Conservation (phyloP, 768 basidiomycete genomes). For the Cubamyces lactineus region DNA sequence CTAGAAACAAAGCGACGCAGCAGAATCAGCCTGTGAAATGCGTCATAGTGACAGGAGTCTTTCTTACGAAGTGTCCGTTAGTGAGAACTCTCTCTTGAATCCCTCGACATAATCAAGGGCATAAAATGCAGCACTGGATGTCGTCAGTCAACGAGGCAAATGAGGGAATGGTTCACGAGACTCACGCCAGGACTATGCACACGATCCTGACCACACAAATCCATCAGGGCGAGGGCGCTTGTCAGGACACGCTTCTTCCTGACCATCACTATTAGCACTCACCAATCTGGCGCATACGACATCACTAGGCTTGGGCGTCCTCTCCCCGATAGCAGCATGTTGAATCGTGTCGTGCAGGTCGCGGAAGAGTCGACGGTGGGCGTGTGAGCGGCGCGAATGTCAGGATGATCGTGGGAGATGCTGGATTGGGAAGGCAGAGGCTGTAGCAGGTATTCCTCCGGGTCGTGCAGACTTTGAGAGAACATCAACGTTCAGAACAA, state of each 20-base stretch:
- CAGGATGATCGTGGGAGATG: background rate
- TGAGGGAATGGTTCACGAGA: constrained; percentile 6
- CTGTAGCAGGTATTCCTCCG: constrained; percentile 13
- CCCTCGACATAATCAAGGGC: constrained; percentile 67
- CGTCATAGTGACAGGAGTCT: background rate
- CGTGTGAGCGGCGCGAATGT: background rate
- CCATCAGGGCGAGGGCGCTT: constrained; percentile 1
- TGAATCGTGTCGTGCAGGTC: background rate
- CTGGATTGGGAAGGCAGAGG: background rate
- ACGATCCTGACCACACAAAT: constrained; percentile 53
- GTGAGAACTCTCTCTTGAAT: constrained; percentile 77
- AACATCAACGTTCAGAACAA: constrained; percentile 15
- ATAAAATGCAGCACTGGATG: constrained; percentile 59
- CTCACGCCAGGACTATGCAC: constrained; percentile 69
- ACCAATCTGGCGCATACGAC: constrained; percentile 83
- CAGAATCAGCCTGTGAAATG: background rate
- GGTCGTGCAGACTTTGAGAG: constrained; percentile 17
- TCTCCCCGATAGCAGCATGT: constrained; percentile 37
- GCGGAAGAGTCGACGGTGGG: background rate
- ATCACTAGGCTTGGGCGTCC: constrained; percentile 40
- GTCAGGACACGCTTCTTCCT: background rate
- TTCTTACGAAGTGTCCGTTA: constrained; percentile 74
- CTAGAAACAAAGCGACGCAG: constrained; percentile 25
- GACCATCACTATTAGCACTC: constrained; percentile 28
- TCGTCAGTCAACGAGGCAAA: background rate